Conservation (phyloP, 352 stramenopile species). For the Globisporangium uncinulatum region DNA sequence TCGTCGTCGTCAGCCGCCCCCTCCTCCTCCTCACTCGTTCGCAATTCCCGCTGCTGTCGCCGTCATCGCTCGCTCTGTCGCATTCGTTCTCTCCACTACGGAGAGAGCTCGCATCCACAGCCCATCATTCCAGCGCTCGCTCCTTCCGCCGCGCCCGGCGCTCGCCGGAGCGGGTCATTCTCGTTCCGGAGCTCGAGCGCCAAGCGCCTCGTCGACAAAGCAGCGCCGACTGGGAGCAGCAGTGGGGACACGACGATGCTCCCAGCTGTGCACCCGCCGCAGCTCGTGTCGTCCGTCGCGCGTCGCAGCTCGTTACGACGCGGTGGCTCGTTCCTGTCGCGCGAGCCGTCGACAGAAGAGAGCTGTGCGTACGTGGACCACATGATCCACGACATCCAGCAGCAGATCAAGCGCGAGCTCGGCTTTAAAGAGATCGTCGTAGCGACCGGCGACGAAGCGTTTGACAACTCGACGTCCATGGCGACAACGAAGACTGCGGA, state of each 20-base stretch:
- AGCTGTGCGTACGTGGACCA: conserved; percentile 55
- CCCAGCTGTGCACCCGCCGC: conserved; percentile 28
- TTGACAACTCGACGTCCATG: conserved; percentile 4
- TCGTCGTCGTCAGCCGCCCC: too few relatives aligned
- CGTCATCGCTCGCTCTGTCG: not conserved
- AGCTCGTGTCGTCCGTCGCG: conserved; percentile 28
- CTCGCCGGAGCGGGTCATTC: not conserved
- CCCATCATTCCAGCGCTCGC: conserved; percentile 3
- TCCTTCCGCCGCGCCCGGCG: not conserved
- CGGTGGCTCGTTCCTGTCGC: conserved; percentile 11
- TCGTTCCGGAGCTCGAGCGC: not conserved
- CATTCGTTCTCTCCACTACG: not conserved
- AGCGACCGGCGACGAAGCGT: conserved; percentile 40
- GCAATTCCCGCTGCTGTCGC: too few relatives aligned
- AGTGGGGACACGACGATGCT: conserved; percentile 16
- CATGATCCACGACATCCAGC: conserved; percentile 61
- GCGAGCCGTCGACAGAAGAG: conserved; percentile 50
- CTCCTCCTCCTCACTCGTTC: too few relatives aligned
- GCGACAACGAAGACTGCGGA: conserved; percentile 6
- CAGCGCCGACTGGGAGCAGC: not conserved
- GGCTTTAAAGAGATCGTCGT: conserved; percentile 65
- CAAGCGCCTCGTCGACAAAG: not conserved
- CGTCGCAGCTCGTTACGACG: conserved; percentile 26
- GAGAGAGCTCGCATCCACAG: not conserved
- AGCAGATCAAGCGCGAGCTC: conserved; percentile 49